A percentile compares a stretch with the other conserved stretches of the same genome.
Evolutionary conservation across 1,284 basidiomycete genomes (phyloP).

Genomic region (Pterula multifida): DNA sequence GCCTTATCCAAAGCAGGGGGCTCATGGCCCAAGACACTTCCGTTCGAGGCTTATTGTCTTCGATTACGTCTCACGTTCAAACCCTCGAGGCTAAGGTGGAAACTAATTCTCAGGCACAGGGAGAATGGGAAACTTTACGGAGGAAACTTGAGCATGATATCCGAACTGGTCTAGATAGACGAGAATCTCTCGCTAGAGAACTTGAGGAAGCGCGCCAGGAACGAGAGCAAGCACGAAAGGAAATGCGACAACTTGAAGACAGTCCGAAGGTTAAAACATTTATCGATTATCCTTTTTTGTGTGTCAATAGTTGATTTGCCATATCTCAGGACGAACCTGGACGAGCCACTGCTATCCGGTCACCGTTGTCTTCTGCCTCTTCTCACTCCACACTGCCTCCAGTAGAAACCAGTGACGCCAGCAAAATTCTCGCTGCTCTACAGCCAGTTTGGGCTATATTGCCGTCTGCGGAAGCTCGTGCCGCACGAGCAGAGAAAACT

Average conservation of each 20-base stretch:
- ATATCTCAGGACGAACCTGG: neutral
- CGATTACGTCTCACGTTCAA: constrained; percentile 43
- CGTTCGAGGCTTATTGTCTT: constrained; percentile 35
- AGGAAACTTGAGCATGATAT: constrained; percentile 41
- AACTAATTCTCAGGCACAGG: constrained; percentile 32
- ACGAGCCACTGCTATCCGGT: constrained; percentile 4
- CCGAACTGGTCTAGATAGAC: constrained; percentile 30
- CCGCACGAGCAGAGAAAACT: constrained; percentile 40
- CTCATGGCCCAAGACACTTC: constrained; percentile 37
- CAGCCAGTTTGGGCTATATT: constrained; percentile 69
- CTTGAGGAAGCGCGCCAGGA: constrained; percentile 44
- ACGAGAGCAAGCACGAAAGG: constrained; percentile 38
- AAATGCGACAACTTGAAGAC: constrained; percentile 29
- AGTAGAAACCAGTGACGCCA: constrained; percentile 31
- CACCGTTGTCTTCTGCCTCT: constrained; percentile 2
- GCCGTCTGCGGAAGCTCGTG: constrained; percentile 68
- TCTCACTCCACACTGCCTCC: constrained; percentile 25
- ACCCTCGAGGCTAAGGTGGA: constrained; percentile 39
- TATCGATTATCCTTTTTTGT: neutral
- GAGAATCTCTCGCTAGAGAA: constrained; percentile 35
- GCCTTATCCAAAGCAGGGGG: constrained; percentile 40
- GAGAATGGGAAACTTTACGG: constrained; percentile 31
- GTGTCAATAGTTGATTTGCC: neutral
- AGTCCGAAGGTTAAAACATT: constrained; percentile 28
- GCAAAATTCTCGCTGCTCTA: constrained; percentile 50